Evolutionary conservation across 768 basidiomycete genomes (phyloP).

Genomic region (Holtermanniella nyarrowii): DNA sequence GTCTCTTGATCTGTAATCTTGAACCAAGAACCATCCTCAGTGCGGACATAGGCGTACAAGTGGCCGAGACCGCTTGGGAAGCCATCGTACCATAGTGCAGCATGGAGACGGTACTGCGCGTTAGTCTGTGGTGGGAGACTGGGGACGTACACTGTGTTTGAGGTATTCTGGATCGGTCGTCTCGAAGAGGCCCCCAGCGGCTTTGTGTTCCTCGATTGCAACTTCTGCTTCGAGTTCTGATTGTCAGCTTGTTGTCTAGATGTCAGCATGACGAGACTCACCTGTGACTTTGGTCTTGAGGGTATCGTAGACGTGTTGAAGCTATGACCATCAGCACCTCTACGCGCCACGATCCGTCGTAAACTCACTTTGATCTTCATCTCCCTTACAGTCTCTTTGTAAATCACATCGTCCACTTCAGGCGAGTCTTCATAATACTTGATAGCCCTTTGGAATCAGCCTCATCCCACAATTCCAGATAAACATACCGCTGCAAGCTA

Average conservation of each 20-base stretch:
- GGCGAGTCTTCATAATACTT: constrained; percentile 15
- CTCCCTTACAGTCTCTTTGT: constrained; percentile 10
- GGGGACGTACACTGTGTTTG: constrained; percentile 20
- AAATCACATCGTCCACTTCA: constrained; percentile 4
- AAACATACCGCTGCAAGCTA: constrained; percentile 17
- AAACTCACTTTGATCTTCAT: constrained; percentile 22
- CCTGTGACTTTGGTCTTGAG: constrained; percentile 7
- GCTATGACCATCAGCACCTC: constrained; percentile 7
- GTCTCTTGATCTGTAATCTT: constrained; percentile 26
- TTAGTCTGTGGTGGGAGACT: background rate
- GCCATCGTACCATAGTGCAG: constrained; percentile 26
- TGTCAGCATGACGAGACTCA: too few relatives aligned
- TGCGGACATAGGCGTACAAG: constrained; percentile 20
- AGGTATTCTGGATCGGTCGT: constrained; percentile 20
- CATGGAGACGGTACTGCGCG: constrained; percentile 19
- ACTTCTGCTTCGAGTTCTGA: constrained; percentile 11
- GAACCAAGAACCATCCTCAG: constrained; percentile 25
- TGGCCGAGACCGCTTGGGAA: constrained; percentile 16
- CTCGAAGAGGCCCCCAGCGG: constrained; percentile 16
- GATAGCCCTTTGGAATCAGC: constrained; percentile 11
- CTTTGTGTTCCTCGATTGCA: constrained; percentile 8
- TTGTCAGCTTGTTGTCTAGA: too few relatives aligned
- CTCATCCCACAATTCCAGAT: background rate
- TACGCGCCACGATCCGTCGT: background rate
- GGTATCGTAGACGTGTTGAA: constrained; percentile 11